Percentiles rank a stretch among this genome's conserved stretches.
phyloP scores from a whole-genome alignment of 23 red algal genomes.

The Gracilariopsis chorda region DNA sequence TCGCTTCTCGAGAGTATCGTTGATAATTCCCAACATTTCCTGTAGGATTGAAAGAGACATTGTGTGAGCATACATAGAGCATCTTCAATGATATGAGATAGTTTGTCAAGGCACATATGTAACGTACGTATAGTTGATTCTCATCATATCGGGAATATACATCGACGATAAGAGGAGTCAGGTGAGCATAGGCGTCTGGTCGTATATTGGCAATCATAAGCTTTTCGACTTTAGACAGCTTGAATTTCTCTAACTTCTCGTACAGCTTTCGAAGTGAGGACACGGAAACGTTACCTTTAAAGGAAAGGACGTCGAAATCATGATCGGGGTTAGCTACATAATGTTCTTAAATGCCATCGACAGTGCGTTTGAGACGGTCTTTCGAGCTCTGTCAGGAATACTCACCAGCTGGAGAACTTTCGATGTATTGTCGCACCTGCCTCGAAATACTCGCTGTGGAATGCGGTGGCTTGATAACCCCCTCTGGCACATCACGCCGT shows the following conservation, averaged over 20 bases:
- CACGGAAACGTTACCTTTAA: background rate
- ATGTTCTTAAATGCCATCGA: too few relatives aligned
- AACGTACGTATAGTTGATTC: conserved; percentile 50
- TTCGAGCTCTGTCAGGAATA: too few relatives aligned
- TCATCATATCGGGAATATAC: conserved; percentile 44
- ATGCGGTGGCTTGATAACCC: background rate
- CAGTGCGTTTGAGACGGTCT: too few relatives aligned
- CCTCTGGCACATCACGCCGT: background rate
- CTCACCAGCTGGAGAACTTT: conserved; percentile 42
- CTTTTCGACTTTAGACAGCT: background rate
- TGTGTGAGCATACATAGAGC: too few relatives aligned
- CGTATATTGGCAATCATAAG: conserved; percentile 61
- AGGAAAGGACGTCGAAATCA: background rate
- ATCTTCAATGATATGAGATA: background rate
- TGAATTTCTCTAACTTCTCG: conserved; percentile 28
- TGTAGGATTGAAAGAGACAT: background rate
- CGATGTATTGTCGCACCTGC: conserved; percentile 35
- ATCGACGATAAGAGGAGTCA: conserved; percentile 28
- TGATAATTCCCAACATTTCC: conserved; percentile 26
- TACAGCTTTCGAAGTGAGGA: conserved; percentile 1
- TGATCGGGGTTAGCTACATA: background rate
- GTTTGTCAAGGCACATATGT: background rate
- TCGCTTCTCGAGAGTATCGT: background rate
- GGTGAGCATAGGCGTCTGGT: conserved; percentile 46
- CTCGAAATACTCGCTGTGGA: conserved; percentile 7